Evolutionary conservation across 768 basidiomycete species (phyloP).

Genomic region (Leucosporidium creatinivorum): DNA sequence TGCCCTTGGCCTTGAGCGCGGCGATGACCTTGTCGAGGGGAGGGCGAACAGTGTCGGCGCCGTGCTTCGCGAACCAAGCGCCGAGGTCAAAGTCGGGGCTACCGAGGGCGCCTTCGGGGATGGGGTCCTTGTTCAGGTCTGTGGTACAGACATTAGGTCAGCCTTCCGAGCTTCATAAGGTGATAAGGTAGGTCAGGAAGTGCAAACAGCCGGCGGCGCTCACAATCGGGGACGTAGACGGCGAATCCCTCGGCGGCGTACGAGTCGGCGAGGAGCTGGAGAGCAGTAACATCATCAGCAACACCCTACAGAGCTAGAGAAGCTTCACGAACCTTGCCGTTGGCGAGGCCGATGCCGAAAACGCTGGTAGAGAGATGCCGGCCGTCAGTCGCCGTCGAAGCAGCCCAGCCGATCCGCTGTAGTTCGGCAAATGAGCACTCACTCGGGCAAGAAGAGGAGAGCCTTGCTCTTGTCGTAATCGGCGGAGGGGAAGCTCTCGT

Average conservation of each 20-base stretch:
- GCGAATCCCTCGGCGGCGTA: constrained; percentile 34
- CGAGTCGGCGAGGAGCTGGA: constrained; percentile 35
- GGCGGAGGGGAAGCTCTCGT: constrained; percentile 52
- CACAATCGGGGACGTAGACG: constrained; percentile 29
- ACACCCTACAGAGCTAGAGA: too few species aligned
- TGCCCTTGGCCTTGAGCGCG: constrained; percentile 55
- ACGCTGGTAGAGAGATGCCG: constrained; percentile 8
- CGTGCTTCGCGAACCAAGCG: constrained; percentile 49
- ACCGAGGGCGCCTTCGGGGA: constrained; percentile 36
- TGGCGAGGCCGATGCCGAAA: constrained; percentile 24
- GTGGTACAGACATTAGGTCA: constrained; percentile 4
- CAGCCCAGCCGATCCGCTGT: background rate
- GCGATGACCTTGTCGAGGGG: constrained; percentile 53
- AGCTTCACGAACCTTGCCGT: constrained; percentile 7
- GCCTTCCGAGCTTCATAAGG: too few species aligned
- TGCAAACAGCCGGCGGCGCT: too few species aligned
- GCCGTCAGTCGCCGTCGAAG: too few species aligned
- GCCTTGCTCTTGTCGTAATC: constrained; percentile 50
- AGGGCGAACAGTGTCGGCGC: constrained; percentile 46
- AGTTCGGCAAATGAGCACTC: background rate
- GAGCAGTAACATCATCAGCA: background rate
- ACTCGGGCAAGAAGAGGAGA: constrained; percentile 51
- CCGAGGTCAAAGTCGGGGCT: constrained; percentile 42
- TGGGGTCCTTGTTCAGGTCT: constrained; percentile 43
- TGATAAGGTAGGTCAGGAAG: too few species aligned